A percentile compares a stretch with the other conserved stretches of the same genome.
These are phyloP conservation scores for Zymoseptoria ardabiliae DNA, from an alignment of 2,329 filamentous ascomycete genomes.

Conservation along the genomic window DNA sequence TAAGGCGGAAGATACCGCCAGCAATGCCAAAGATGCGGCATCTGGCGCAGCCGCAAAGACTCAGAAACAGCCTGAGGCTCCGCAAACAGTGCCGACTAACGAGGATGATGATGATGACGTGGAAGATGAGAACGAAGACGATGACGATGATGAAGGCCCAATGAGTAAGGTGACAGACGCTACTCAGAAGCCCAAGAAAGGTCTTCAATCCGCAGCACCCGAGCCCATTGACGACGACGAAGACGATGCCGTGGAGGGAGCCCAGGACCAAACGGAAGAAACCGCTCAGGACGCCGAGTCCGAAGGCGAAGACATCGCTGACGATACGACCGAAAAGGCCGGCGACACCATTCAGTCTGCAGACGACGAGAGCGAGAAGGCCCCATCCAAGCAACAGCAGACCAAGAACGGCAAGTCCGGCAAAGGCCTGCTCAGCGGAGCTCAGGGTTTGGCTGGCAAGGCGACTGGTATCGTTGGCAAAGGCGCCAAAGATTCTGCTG, in stretches of 20 bases:
- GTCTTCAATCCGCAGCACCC: conserved; percentile 39
- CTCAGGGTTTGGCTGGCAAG: conserved; percentile 41
- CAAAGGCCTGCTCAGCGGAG: conserved; percentile 36
- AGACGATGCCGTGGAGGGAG: conserved; percentile 28
- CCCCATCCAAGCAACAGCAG: conserved; percentile 23
- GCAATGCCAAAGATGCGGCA: conserved; percentile 20
- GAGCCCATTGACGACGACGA: conserved; percentile 39
- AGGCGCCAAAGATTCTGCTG: conserved; percentile 32
- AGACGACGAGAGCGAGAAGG: conserved; percentile 24
- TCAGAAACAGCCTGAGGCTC: conserved; percentile 31
- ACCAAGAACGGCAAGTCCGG: conserved; percentile 16
- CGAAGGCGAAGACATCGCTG: conserved; percentile 30
- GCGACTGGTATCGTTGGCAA: conserved; percentile 42
- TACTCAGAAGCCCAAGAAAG: conserved; percentile 38
- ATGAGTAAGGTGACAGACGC: conserved; percentile 43
- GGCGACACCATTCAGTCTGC: conserved; percentile 28
- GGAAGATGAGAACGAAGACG: conserved; percentile 29
- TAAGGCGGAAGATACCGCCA: conserved; percentile 33
- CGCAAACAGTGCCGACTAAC: conserved; percentile 20
- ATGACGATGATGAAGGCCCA: conserved; percentile 31
- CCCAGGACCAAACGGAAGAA: conserved; percentile 38
- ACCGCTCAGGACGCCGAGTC: conserved; percentile 34
- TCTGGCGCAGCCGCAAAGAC: conserved; percentile 28
- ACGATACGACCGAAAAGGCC: conserved; percentile 40
- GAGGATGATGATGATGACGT: conserved; percentile 32